Conservation (phyloP, 768 basidiomycete species). For the Leccinum longicurvipes region DNA sequence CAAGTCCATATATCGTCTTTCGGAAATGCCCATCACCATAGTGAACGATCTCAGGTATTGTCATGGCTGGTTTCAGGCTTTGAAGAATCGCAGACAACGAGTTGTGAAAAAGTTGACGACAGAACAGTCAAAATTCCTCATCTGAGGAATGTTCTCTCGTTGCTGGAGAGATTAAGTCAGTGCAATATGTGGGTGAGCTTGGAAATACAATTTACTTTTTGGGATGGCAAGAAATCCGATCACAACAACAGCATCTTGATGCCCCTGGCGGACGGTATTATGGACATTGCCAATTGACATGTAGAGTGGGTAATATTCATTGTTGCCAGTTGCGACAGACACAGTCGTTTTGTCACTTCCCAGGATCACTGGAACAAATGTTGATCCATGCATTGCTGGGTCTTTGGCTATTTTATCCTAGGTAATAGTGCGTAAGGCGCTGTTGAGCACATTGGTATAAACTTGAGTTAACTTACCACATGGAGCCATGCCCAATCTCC, state of each 20-base stretch:
- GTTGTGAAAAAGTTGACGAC: slow-evolving; percentile 31
- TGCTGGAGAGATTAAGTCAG: too few species aligned
- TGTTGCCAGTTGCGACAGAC: not conserved
- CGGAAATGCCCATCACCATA: slow-evolving; percentile 33
- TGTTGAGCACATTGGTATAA: not conserved
- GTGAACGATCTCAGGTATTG: slow-evolving; percentile 16
- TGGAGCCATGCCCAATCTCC: too few species aligned
- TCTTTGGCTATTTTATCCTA: slow-evolving; percentile 25
- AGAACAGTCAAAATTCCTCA: slow-evolving; percentile 26
- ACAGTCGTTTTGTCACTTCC: not conserved
- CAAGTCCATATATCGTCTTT: not conserved
- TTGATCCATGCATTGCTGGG: slow-evolving; percentile 6
- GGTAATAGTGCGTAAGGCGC: not conserved
- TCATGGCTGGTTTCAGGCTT: slow-evolving; percentile 31
- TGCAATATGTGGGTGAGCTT: not conserved
- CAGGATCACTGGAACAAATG: not conserved
- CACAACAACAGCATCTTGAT: slow-evolving; percentile 4
- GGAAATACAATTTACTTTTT: slow-evolving; percentile 23
- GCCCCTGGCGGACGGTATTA: not conserved
- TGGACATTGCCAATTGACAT: not conserved
- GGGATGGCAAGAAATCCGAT: slow-evolving; percentile 29
- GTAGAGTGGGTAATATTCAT: not conserved
- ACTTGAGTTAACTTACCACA: not conserved
- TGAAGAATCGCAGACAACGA: too few species aligned
- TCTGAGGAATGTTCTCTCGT: slow-evolving; percentile 8